Evolutionary conservation across 306 rosid species (phyloP).

Genomic region (Trifolium dubium): DNA sequence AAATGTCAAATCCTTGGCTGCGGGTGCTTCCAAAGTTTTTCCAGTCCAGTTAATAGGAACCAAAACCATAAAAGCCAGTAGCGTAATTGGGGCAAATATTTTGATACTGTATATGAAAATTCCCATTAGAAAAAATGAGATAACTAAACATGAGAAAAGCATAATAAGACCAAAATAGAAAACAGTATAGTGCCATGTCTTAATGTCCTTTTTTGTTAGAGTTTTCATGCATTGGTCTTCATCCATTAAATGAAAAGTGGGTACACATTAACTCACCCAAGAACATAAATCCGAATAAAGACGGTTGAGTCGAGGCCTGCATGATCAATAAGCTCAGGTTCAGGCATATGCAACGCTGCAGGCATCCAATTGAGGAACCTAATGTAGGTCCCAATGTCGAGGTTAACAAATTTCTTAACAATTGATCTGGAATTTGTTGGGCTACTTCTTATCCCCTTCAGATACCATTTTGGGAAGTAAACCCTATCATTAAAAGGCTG

Average conservation of each 20-base stretch:
- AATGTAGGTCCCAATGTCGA: conserved; percentile 59
- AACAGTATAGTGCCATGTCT: neutral
- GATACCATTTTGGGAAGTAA: conserved; percentile 95
- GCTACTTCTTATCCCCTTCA: conserved; percentile 82
- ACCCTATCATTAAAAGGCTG: conserved; percentile 89
- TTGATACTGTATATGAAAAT: conserved; percentile 60
- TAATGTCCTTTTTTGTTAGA: neutral
- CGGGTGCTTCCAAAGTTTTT: conserved; percentile 48
- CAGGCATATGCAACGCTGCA: conserved; percentile 90
- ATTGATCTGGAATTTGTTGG: conserved; percentile 53
- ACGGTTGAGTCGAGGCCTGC: conserved; percentile 93
- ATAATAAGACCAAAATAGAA: conserved; percentile 21
- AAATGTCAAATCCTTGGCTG: conserved; percentile 53
- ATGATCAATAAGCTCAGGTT: conserved; percentile 85
- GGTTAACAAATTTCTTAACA: conserved; percentile 65
- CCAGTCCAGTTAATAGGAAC: conserved; percentile 85
- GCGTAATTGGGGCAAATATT: conserved; percentile 70
- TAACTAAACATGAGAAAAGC: conserved; percentile 4
- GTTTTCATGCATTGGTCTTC: neutral
- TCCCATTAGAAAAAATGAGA: conserved; percentile 33
- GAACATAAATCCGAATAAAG: conserved; percentile 76
- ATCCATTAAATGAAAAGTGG: neutral
- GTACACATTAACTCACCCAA: conserved; percentile 65
- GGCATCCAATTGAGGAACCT: conserved; percentile 95
- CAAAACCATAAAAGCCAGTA: conserved; percentile 67